phyloP scores from a whole-genome alignment of 805 yeast species.

The Saitoella complicata region DNA sequence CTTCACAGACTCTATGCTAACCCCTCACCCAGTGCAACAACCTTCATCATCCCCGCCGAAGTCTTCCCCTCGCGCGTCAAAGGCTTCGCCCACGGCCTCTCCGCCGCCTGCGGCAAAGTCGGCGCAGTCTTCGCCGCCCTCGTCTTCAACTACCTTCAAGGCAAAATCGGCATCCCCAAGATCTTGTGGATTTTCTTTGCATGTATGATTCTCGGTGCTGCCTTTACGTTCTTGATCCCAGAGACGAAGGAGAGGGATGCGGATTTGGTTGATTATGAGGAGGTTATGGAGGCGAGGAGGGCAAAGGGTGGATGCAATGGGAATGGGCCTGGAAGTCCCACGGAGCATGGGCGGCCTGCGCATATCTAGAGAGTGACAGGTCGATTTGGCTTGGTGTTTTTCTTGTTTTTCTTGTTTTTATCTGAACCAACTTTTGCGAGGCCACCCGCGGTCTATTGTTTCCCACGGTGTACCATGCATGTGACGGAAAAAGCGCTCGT shows the following conservation, averaged over 20 bases:
- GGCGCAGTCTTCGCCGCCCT: constrained; percentile 71
- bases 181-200: constrained; percentile 1
- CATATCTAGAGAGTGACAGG: too few species aligned
- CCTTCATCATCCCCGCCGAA: constrained; percentile 85
- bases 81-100: constrained; percentile 88
- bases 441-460: too few species aligned
- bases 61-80: constrained; percentile 87
- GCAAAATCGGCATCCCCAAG: neutral
- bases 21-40: constrained; percentile 60
- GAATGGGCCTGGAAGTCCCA: too few species aligned
- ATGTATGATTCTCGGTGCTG: neutral
- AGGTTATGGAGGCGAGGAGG: neutral
- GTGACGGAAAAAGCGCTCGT: too few species aligned
- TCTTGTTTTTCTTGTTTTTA: too few species aligned
- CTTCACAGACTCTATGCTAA: too few species aligned
- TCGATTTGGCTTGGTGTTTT: too few species aligned
- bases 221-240: neutral
- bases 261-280: constrained; percentile 1
- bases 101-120: constrained; percentile 82
- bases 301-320: too few species aligned
- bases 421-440: too few species aligned
- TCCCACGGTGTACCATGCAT: too few species aligned
- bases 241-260: constrained; percentile 1
- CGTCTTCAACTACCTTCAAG: neutral
- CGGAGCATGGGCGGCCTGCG: too few species aligned